A percentile compares a stretch with the other conserved stretches of the same genome.
phyloP scores from a whole-genome alignment of 257 asterid species.

The Paraleonurus japonicus region DNA sequence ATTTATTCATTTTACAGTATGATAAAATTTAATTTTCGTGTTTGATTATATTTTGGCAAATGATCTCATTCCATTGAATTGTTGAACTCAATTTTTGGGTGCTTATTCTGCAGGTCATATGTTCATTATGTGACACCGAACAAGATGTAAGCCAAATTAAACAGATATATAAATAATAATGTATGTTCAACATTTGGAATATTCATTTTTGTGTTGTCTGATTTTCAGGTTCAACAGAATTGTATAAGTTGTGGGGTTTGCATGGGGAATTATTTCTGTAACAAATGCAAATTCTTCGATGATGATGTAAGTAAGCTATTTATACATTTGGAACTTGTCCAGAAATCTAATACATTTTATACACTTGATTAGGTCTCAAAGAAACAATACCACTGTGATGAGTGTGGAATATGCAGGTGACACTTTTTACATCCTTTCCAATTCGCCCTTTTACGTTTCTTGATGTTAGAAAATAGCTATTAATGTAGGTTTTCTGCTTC shows the following conservation, averaged over 20 bases:
- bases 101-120: slow-evolving; percentile 43
- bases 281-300: slow-evolving; percentile 59
- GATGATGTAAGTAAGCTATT: slow-evolving; percentile 60
- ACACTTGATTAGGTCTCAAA: slow-evolving; percentile 45
- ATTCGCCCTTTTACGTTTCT: not conserved
- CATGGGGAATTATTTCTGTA: slow-evolving; percentile 62
- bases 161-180: not conserved
- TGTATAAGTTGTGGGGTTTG: slow-evolving; percentile 51
- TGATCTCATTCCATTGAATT: not conserved
- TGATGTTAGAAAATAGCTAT: not conserved
- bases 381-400: slow-evolving; percentile 64
- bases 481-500: not conserved
- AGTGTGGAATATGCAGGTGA: slow-evolving; percentile 74
- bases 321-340: too few relatives aligned
- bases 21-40: too few relatives aligned
- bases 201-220: not conserved
- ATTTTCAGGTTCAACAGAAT: slow-evolving; percentile 47
- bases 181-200: not conserved
- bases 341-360: not conserved
- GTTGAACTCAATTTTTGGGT: not conserved
- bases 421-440: not conserved
- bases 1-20: not conserved
- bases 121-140: slow-evolving; percentile 53
- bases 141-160: slow-evolving; percentile 66
- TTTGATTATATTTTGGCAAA: not conserved